Conservation (phyloP, 1,139 yeast species). For the Candida labiduridarum region DNA sequence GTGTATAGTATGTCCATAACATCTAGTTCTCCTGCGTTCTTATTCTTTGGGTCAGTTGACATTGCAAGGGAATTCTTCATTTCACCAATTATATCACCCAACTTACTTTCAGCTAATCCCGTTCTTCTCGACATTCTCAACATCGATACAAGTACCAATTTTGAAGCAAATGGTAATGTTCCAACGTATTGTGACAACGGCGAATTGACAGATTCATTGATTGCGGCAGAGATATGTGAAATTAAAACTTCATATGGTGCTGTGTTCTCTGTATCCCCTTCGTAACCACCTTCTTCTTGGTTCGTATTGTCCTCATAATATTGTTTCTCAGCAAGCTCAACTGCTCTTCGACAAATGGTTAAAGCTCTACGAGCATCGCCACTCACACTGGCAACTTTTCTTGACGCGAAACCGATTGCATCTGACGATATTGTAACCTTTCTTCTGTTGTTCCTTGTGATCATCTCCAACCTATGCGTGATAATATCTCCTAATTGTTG, state of each 20-base stretch:
- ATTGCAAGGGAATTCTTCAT: constrained; percentile 44
- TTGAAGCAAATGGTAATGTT: constrained; percentile 67
- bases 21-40: constrained; percentile 5
- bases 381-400: constrained; percentile 93
- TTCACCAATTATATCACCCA: constrained; percentile 83
- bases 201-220: constrained; percentile 76
- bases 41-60: constrained; percentile 7
- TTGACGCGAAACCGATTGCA: constrained; percentile 88
- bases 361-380: constrained; percentile 97
- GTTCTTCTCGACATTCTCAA: constrained; percentile 66
- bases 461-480: constrained; percentile 62
- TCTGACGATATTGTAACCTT: constrained; percentile 60
- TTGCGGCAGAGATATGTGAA: constrained; percentile 73
- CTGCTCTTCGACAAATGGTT: constrained; percentile 86
- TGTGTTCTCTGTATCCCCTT: constrained; percentile 15
- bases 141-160: constrained; percentile 69
- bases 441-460: constrained; percentile 42
- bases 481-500: constrained; percentile 79
- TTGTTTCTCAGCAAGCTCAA: constrained; percentile 79
- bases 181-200: constrained; percentile 65
- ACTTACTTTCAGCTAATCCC: constrained; percentile 68
- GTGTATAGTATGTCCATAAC: constrained; percentile 14
- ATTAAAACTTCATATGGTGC: constrained; percentile 62
- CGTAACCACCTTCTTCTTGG: constrained; percentile 16
- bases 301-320: constrained; percentile 19